A percentile compares a stretch with the other conserved stretches of the same genome.
These are phyloP conservation scores for Mucuna pruriens DNA, from an alignment of 306 rosid genomes.

Conservation along the genomic window DNA sequence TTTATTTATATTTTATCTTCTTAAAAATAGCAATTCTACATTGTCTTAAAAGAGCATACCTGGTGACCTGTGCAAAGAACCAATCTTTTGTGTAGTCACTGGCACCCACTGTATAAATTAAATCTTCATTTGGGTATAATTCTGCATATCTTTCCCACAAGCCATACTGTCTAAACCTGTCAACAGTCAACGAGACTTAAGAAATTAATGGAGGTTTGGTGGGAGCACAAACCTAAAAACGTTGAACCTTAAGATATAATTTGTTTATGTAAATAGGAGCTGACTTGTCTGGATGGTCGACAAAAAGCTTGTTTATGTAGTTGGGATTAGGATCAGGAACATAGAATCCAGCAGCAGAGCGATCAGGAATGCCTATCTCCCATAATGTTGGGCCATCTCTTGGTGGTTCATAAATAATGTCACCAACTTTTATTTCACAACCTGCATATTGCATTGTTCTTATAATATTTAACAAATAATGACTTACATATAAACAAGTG, in stretches of 20 bases:
- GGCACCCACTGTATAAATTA: slow-evolving; percentile 61
- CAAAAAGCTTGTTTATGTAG: slow-evolving; percentile 67
- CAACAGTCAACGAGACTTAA: neutral
- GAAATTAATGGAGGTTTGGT: neutral
- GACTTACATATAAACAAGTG: too few species aligned
- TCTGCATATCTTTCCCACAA: slow-evolving; percentile 92
- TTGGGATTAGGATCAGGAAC: slow-evolving; percentile 79
- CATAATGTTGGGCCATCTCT: slow-evolving; percentile 84
- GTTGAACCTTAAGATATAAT: neutral
- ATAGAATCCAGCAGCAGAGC: slow-evolving; percentile 78
- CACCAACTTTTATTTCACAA: slow-evolving; percentile 55
- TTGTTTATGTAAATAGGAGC: slow-evolving; percentile 9
- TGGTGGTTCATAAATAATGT: slow-evolving; percentile 64
- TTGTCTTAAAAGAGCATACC: slow-evolving; percentile 46
- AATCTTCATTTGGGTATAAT: slow-evolving; percentile 65
- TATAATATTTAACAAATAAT: too few species aligned
- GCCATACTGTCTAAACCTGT: slow-evolving; percentile 83
- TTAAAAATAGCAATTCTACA: too few species aligned
- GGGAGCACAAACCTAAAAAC: neutral
- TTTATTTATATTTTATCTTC: too few species aligned
- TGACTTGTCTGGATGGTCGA: slow-evolving; percentile 80
- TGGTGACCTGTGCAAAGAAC: slow-evolving; percentile 90
- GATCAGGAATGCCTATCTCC: slow-evolving; percentile 94
- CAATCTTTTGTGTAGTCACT: slow-evolving; percentile 74
- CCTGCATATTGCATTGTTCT: slow-evolving; percentile 50